These are phyloP conservation scores for Tuber calosporum DNA, from an alignment of 495 filamentous ascomycete genomes.

Conservation along the genomic window DNA sequence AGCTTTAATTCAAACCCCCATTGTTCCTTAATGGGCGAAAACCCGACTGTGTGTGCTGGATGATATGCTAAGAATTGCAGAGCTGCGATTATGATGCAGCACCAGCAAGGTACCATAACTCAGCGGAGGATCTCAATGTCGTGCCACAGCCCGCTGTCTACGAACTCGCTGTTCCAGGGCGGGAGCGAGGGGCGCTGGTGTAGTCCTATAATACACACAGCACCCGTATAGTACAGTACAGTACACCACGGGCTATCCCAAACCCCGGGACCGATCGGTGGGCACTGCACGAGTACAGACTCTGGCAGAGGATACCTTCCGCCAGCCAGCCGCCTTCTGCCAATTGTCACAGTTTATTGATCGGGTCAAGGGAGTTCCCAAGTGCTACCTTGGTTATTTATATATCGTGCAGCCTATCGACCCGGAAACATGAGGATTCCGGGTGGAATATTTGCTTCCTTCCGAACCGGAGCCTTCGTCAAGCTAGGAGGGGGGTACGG, in stretches of 20 bases:
- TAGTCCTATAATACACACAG: neutral
- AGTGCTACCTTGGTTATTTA: neutral
- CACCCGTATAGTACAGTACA: neutral
- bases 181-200: neutral
- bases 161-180: neutral
- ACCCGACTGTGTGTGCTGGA: neutral
- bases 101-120: neutral
- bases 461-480: neutral
- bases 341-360: neutral
- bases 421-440: neutral
- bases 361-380: neutral
- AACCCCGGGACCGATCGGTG: neutral
- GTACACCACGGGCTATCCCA: neutral
- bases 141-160: neutral
- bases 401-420: neutral
- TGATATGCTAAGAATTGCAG: neutral
- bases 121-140: neutral
- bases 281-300: neutral
- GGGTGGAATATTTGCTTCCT: neutral
- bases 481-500: neutral
- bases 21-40: neutral
- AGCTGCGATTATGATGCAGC: neutral
- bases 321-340: slow-evolving; percentile 2
- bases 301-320: neutral
- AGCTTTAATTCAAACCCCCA: neutral